Evolutionary conservation across 1,284 basidiomycete species (phyloP), one percentile per base, ranked within the genome.

Genomic region (Marasmius fiardii): DNA sequence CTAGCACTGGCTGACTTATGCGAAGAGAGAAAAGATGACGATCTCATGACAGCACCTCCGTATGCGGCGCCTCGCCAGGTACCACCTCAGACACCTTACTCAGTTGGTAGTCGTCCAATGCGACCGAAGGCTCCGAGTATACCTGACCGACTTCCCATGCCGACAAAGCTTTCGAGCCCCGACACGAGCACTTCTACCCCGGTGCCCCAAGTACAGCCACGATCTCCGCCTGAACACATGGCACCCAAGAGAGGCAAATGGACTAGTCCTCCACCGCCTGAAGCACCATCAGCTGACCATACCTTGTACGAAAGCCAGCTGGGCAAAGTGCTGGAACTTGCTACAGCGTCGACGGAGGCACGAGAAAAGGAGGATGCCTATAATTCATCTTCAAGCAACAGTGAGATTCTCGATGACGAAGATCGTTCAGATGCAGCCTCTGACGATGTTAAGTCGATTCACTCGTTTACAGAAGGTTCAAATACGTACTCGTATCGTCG

Each of bases 1-100:
- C 70, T 89, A 12, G 90, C 91, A 3, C 76, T 95, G 20, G 85
- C 92, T 2, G 88, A 93, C 62, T 79, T 95, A 12, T 95, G 93
- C 65, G 90, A 90, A 65, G 90, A 92, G 65, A 83, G 88, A 26
- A 78, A 80, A 57, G 81, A 80, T 21, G 82, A 86, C 61, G 79
- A 81, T 55, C 74, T 84, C 16, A 73, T 80, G 3, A 69, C 80
- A 20, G 75, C 85, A 20, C 76, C 83, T 5, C 63, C 79, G 11
- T 79, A 77, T 55, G 69, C 74, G 43, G 77, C 84, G 18, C 78
- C 81, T n/a, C 77, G 82, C 31, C 72, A 76, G 2, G 65, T 81
- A 26, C 85, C 88, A 6, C 83, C 85, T 4, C 88, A 89, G 64
- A 84, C 81, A 2, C 82, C 86, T 10, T 85, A 88, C 59, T 82